Evolutionary conservation across 2,329 filamentous ascomycete genomes (phyloP), one percentile per base, ranked within the genome.

Genomic region (Fusarium keratoplasticum): DNA sequence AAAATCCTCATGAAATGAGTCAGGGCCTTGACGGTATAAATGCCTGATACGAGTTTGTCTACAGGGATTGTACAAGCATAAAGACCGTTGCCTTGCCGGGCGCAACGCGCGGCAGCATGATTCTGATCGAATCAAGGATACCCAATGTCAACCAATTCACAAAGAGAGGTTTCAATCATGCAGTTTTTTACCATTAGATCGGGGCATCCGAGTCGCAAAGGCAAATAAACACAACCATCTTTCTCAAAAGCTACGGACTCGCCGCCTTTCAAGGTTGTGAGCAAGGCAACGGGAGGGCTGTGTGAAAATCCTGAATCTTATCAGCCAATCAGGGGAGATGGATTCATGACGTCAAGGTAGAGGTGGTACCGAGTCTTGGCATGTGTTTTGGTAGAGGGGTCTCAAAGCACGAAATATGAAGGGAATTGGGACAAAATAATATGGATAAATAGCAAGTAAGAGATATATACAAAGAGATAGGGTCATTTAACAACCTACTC

Each of bases 261-360:
- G 72, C 72, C 72, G 72, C 55, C 54, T 50, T 58, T 70, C 63
- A 74, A 47, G 63, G 70, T 72, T 73, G 62, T 47, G 61, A 62
- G 52, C 47, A 71, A 40, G 40, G 62, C 52, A 54, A 65, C 52
- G 25, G 72, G 54, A 66, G 69, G 60, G 62, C 63, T 69, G 61
- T 58, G 70, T 76, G 67, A 74, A 77, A 72, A 70, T 65, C 59
- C 42, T 66, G 61, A 68, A 70, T 62, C 18, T 27, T 61, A 67
- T 42, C 58, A 52, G 35, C 77, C 77, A 78, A 78, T 78, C 70
- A 78, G 9, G 29, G 11, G 33, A 31, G 25, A 20, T 40, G 36
- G 60, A 73, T 72, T 74, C 63, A 78, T 78, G 77, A 78, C 77
- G 77, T 78, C 77, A 78, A 72, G 40, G 59, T 57, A 38, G 16